Base-by-base conservation (phyloP, 331 rosid genomes). In the Malus hybrid region DNA sequence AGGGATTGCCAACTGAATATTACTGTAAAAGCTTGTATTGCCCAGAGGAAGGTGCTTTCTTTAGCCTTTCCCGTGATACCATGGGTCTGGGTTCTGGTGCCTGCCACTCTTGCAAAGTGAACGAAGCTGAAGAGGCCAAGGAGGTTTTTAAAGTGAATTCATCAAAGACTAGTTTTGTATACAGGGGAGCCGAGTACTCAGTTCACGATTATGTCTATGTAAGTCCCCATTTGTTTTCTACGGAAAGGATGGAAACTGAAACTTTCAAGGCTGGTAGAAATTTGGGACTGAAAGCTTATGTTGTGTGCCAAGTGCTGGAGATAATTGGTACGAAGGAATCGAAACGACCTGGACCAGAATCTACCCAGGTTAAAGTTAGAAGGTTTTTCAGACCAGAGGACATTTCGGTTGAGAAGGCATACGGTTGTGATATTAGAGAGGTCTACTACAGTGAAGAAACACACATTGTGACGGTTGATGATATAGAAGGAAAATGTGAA, bases 341-440 rank as follows among this genome's bases (percentile, higher is more conserved):
- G 31, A 86, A 85, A 77, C 81, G 76, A 77, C 73, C 86, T 32
- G 86, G 80, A 8, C 65, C 73, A 5, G 79, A 79, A 63, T 87
- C 88, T 52, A 86, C 90, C 20, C 67, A 87, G 86, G 85, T 91
- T 67, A 90, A 87, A 87, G 85, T 94, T 67, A 85, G 96, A 81
- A 88, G 90, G 85, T 88, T 87, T 80, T 94, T 83, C 79, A 88
- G 97, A 73, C 98, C 98, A 29, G 98, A 94, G 78, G 98, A 94
- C 73, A 82, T 91, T 71, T 90, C 95, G 52, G 72, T 64, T 71
- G 90, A 88, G 82, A 91, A 90, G 84, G 89, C 89, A 55, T 85
- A 87, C 73, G 20, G 68, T 72, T 87, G 85, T 10, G 88, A 87
- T 83, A n/a, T 87, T 78, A 73, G 86, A 19, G 86, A 84, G 83